Conservation (phyloP, 495 filamentous ascomycete species). For the Xylaria acuta region DNA sequence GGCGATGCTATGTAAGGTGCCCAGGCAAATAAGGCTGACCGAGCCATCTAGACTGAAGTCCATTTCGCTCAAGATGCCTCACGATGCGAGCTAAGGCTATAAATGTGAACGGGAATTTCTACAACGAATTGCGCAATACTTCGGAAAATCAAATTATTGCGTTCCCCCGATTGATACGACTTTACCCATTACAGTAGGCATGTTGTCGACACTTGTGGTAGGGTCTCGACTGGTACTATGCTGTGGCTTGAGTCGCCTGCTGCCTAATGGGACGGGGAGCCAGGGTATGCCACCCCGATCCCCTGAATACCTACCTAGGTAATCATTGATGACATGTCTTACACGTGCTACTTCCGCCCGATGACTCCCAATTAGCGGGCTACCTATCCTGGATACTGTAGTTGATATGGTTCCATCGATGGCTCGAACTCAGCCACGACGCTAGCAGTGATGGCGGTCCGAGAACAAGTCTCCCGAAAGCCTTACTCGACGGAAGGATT, state of each 20-base stretch:
- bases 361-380: background rate
- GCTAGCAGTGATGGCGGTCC: background rate
- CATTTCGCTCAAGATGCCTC: background rate
- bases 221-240: background rate
- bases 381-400: background rate
- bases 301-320: too few species aligned
- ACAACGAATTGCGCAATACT: background rate
- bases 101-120: background rate
- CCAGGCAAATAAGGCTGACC: constrained; percentile 18
- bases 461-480: background rate
- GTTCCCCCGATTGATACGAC: background rate
- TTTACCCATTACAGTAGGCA: too few species aligned
- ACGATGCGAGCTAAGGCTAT: background rate
- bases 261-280: constrained; percentile 23
- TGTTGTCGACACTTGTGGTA: background rate
- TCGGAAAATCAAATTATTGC: background rate
- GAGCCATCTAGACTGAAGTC: background rate
- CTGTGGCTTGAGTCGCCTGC: constrained; percentile 15
- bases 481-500: background rate
- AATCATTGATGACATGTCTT: constrained; percentile 8
- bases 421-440: constrained; percentile 16
- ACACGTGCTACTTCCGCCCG: constrained; percentile 13
- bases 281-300: constrained; percentile 7
- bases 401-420: background rate
- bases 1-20: background rate